Base-by-base conservation (phyloP, 164 flowering plant species). In the Magnolia changhungtana region DNA sequence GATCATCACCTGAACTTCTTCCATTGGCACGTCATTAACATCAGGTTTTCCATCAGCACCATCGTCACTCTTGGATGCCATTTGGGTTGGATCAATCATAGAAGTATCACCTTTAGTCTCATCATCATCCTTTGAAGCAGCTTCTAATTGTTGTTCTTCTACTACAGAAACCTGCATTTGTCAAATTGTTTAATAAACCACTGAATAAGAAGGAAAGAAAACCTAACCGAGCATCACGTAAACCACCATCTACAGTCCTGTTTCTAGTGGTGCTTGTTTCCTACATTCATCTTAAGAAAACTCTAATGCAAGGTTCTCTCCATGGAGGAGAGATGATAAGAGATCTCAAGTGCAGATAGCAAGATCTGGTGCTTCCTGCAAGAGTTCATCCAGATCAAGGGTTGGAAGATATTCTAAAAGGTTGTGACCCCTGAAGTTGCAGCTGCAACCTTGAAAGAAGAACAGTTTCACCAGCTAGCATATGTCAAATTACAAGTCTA, bases 21-120 rank as follows among this genome's bases (percentile, higher is more conserved):
- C 91, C 90, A 87, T 87, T 0, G 92, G 96, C 18, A 86, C 80
- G 76, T 90, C 93, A 81, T 94, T 94, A 37, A 94, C 91, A 82
- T 92, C 92, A 45, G 96, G 93, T 73, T 94, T 92, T 79, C 82
- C 89, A 74, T 89, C 87, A 65, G 76, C 71, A 72, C 80, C 83
- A 74, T 84, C 83, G 71, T 71, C 78, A 11, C 61, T 16, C 83
- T 78, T 87, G 73, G 84, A 74, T 73, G 78, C 80, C 55, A 81
- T 89, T 24, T 61, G 52, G 70, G 80, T 76, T 68, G 77, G 81
- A 67, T 85, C 87, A 55, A 72, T 50, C 13, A 31, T 45, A 24
- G 50, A 23, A 72, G 27, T 19, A 64, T 84, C 89, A 67, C 49
- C 71, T 74, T 86, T 88, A 68, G 80, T 73, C 74, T 92, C 98